Base-by-base conservation (phyloP, 305 asterid species). In the Fraxinus dipetala region DNA sequence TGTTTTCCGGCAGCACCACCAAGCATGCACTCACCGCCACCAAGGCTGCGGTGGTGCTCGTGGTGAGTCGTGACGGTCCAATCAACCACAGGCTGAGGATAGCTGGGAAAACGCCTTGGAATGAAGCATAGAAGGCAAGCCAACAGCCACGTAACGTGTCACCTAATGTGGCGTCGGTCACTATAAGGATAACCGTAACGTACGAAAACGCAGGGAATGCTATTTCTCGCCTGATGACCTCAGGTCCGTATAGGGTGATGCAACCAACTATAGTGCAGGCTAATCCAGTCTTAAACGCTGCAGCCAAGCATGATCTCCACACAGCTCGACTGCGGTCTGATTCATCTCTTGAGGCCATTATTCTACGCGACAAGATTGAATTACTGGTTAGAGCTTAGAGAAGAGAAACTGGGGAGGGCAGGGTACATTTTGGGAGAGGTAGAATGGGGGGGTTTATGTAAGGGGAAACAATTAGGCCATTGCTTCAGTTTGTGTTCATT, bases 251-350 rank as follows among this genome's bases (percentile, higher is more conserved):
- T 4, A 94, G 88, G 30, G 95, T 92, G 73, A 83, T 80, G 84
- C 84, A 84, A 26, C 97, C 97, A 0, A 94, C 97, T 28, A 92
- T 84, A 4, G 89, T 82, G 92, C 97, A 94, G 1, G 98, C 98
- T 40, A 90, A 31, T 84, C 95, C 91, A 22, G 97, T 90, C 35
- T 97, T 89, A 56, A 93, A 85, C 82, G 97, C 95, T 11, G 98
- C 91, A 14, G 84, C 90, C 5, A 90, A 83, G 89, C 95, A 86
- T 54, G 89, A 86, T 76, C 86, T 83, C 98, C 98, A 94, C 72
- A 90, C 74, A 16, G 84, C 88, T 31, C 89, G 77, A 0, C 91
- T 85, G 2, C 88, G 89, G 20, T 76, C 88, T 8, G 82, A 80
- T 77, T 85, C 84, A 82, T 54, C 75, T 9, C n/a, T 78, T 22